Evolutionary conservation across 2,329 filamentous ascomycete genomes (phyloP).

Genomic region (Alternaria incomplexa): DNA sequence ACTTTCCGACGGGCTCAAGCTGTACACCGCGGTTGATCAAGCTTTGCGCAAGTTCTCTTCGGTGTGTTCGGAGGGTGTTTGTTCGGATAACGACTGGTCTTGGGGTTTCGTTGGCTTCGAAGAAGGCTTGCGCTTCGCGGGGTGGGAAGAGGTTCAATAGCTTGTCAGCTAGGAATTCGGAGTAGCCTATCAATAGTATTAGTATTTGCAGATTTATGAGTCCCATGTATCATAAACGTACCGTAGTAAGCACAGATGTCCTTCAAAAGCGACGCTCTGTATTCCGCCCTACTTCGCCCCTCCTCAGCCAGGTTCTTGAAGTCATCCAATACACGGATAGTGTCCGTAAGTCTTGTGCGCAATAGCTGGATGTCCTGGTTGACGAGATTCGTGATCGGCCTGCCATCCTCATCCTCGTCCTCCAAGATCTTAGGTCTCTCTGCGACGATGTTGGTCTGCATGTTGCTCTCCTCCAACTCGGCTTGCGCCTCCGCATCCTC

Average conservation of each 20-base stretch:
- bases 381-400: conserved; percentile 67
- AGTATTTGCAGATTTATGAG: not conserved
- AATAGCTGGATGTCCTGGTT: conserved; percentile 85
- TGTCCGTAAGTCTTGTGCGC: conserved; percentile 88
- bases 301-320: conserved; percentile 82
- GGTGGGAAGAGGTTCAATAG: conserved; percentile 91
- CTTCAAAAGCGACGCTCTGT: conserved; percentile 82
- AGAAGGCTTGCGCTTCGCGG: conserved; percentile 94
- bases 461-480: conserved; percentile 81
- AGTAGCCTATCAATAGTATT: conserved; percentile 65
- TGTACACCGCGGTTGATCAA: conserved; percentile 96
- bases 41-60: conserved; percentile 83
- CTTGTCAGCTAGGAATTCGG: conserved; percentile 92
- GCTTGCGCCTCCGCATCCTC: conserved; percentile 84
- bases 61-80: conserved; percentile 84
- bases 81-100: conserved; percentile 95
- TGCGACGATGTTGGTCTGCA: conserved; percentile 92
- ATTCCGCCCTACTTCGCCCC: conserved; percentile 83
- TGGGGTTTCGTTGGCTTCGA: conserved; percentile 96
- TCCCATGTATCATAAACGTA: not conserved
- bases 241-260: conserved; percentile 95
- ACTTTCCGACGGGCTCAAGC: conserved; percentile 95
- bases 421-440: conserved; percentile 67
- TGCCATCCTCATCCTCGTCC: conserved; percentile 64
- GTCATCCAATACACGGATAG: conserved; percentile 87